Conservation (phyloP, 768 basidiomycete genomes). For the Tricholoma bakamatsutake region DNA sequence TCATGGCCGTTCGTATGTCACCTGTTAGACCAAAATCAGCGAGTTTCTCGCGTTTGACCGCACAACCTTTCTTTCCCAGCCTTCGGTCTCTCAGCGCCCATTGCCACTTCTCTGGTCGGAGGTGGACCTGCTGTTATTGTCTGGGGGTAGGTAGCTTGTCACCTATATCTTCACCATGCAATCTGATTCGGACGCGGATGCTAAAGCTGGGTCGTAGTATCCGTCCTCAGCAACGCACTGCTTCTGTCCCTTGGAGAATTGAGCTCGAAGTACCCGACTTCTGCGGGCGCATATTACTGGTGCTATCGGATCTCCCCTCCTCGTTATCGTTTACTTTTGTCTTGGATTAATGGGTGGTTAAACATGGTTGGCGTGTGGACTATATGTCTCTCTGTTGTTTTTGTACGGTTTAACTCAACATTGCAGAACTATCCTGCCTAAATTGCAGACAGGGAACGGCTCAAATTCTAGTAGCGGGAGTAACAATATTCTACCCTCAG, state of each 20-base stretch:
- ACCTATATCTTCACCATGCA: not conserved
- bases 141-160: conserved; percentile 42
- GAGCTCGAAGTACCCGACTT: conserved; percentile 55
- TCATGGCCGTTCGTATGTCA: conserved; percentile 56
- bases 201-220: conserved; percentile 47
- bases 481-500: conserved; percentile 49
- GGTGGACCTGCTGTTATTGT: conserved; percentile 54
- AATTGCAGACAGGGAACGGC: conserved; percentile 39
- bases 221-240: conserved; percentile 39
- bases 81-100: conserved; percentile 49
- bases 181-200: not conserved
- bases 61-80: conserved; percentile 24
- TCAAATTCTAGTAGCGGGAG: conserved; percentile 55
- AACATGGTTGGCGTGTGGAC: conserved; percentile 68
- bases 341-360: conserved; percentile 68
- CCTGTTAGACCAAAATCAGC: not conserved
- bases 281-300: conserved; percentile 64
- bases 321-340: conserved; percentile 41
- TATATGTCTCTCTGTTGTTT: conserved; percentile 58
- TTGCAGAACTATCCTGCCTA: not conserved
- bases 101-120: conserved; percentile 47
- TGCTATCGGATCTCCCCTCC: conserved; percentile 54
- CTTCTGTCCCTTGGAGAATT: conserved; percentile 54
- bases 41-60: not conserved
- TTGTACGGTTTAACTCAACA: conserved; percentile 30